Conservation (phyloP, 306 rosid species). For the Corylus heterophylla region DNA sequence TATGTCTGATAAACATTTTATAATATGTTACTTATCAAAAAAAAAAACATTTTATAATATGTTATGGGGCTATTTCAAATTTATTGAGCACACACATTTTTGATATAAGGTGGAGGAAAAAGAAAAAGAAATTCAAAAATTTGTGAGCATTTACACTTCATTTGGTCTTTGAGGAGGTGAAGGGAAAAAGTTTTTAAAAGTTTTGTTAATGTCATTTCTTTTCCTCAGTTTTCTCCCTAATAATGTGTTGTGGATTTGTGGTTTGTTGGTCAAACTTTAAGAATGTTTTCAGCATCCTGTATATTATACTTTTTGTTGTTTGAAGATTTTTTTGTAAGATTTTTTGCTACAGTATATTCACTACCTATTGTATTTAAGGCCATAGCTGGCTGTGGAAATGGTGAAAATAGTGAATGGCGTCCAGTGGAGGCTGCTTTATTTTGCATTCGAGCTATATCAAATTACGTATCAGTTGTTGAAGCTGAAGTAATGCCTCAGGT, state of each 20-base stretch:
- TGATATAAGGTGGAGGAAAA: not conserved
- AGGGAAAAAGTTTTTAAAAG: not conserved
- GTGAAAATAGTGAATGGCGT: conserved; percentile 79
- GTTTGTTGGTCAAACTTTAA: not conserved
- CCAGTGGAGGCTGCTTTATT: conserved; percentile 96
- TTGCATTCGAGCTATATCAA: conserved; percentile 91
- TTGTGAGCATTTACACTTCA: not conserved
- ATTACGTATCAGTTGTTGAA: conserved; percentile 81
- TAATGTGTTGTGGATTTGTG: not conserved
- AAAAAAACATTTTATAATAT: not conserved
- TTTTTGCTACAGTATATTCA: conserved; percentile 13
- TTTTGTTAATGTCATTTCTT: not conserved
- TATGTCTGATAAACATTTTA: not conserved
- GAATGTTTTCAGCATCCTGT: not conserved
- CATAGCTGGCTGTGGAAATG: conserved; percentile 66
- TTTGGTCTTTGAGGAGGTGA: not conserved
- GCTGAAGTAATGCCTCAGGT: conserved; percentile 98
- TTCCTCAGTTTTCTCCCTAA: not conserved
- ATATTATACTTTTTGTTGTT: conserved; percentile 21
- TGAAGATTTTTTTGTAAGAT: not conserved
- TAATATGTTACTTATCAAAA: too few species aligned
- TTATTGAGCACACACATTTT: not conserved
- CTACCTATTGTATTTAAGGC: conserved; percentile 50
- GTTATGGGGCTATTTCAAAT: not conserved
- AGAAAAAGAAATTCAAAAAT: not conserved